Conservation (phyloP, 495 filamentous ascomycete genomes). For the Pyronema domesticum region DNA sequence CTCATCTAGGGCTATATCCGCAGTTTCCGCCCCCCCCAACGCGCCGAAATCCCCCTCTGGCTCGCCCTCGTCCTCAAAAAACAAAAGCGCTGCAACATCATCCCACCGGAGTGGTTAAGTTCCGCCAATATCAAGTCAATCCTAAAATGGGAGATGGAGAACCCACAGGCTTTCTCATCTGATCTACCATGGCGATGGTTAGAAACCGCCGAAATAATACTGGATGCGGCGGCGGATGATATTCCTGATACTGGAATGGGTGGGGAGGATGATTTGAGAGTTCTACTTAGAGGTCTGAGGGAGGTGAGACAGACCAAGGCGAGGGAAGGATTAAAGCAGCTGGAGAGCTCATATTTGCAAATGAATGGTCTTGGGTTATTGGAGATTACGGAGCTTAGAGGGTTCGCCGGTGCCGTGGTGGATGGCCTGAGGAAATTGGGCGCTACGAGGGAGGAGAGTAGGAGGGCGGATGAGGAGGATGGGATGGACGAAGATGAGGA, state of each 20-base stretch:
- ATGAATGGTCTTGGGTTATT: slow-evolving; percentile 77
- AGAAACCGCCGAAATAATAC: slow-evolving; percentile 66
- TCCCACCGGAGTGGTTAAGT: slow-evolving; percentile 75
- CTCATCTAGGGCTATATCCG: slow-evolving; percentile 52
- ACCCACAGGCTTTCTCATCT: slow-evolving; percentile 51
- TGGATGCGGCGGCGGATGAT: slow-evolving; percentile 73
- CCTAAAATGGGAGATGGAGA: slow-evolving; percentile 60
- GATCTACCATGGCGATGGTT: slow-evolving; percentile 88
- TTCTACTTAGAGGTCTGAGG: slow-evolving; percentile 60
- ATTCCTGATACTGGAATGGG: slow-evolving; percentile 53
- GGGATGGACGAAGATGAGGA: slow-evolving; percentile 33
- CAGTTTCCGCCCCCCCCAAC: slow-evolving; percentile 60
- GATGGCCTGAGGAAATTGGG: slow-evolving; percentile 64
- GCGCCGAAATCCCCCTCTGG: slow-evolving; percentile 74
- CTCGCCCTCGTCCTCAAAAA: slow-evolving; percentile 93
- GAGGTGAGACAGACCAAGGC: slow-evolving; percentile 86
- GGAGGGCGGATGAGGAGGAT: slow-evolving; percentile 39
- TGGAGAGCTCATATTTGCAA: slow-evolving; percentile 42
- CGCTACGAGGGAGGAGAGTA: slow-evolving; percentile 36
- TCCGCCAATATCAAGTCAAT: slow-evolving; percentile 52
- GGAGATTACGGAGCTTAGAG: slow-evolving; percentile 75
- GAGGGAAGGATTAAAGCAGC: slow-evolving; percentile 46
- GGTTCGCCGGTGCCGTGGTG: slow-evolving; percentile 67
- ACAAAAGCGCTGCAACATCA: slow-evolving; percentile 83
- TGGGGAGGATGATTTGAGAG: slow-evolving; percentile 31